Conservation (phyloP, 148 eudicot species). For the Persicaria tinctoria region DNA sequence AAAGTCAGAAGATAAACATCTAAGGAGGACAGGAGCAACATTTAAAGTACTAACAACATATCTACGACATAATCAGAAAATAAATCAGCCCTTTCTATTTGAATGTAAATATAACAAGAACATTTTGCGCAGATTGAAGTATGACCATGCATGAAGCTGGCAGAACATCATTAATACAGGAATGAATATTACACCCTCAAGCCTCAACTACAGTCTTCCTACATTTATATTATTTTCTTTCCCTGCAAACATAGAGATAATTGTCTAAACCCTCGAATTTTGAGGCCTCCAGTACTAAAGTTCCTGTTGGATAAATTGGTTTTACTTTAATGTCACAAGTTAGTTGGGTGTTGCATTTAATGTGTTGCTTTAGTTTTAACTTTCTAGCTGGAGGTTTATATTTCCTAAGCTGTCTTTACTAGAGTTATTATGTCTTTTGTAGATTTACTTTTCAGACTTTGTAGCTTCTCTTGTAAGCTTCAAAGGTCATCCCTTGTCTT, state of each 20-base stretch:
- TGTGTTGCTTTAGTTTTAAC: no score
- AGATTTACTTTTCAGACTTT: no score
- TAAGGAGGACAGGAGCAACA: not conserved
- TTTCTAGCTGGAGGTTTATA: no score
- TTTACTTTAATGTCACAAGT: no score
- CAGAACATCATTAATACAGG: not conserved
- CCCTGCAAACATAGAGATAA: no score
- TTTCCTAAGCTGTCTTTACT: no score
- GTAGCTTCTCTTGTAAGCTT: no score
- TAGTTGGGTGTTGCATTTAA: no score
- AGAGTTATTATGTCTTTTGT: no score
- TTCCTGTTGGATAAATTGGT: no score
- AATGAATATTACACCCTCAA: not conserved
- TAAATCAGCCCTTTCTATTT: not conserved
- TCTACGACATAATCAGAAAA: not conserved
- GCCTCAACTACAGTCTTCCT: not conserved
- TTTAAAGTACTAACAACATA: not conserved
- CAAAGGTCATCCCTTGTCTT: no score
- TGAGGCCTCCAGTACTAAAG: not conserved
- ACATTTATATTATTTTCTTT: no score
- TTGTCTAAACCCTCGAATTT: not conserved
- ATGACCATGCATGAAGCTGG: not conserved
- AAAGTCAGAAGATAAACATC: not conserved
- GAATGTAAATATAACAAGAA: not conserved
- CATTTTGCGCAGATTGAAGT: not conserved